Evolutionary conservation across 495 filamentous ascomycete genomes (phyloP), one percentile per base, ranked within the genome.

Genomic region (Chaetomium tenue): DNA sequence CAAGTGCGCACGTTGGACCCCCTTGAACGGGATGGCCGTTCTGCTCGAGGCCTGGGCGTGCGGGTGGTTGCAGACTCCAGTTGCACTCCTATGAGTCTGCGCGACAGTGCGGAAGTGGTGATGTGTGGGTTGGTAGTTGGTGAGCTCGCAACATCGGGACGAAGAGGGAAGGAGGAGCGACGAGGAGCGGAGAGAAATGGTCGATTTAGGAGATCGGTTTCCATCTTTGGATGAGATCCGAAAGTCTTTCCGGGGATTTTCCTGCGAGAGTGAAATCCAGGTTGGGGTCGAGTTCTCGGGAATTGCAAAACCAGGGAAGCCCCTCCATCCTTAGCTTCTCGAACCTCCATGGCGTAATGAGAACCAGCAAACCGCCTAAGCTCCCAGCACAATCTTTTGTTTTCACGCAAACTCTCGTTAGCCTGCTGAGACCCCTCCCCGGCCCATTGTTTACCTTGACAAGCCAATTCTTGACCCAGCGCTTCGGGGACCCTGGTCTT

Each of bases 271-370:
- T 22, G 11, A 5, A 11, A 5, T 37, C 33, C 33, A 37, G 33
- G 33, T 37, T 37, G 4, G 20, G 23, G 20, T 37, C 37, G 30
- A 58, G 20, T 44, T 12, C 9, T 58, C 20, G 39, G 55, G 55
- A 44, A 58, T 58, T 58, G 55, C 55, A 26, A 11, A 13, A 23
- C 53, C 53, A 40, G 30, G 53, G 53, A 54, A 12, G 53, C 5
- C 53, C 53, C 39, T n/a, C 15, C 28, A 39, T 40, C 18, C 30
- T 50, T 52, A 25, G 13, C 23, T 54, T 54, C 51, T 54, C 26
- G 28, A 54, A 33, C 20, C 44, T 47, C 44, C 44, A n/a, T 26
- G 22, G 23, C 23, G 23, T 9, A 22, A 47, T 47, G 16, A n/a
- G 44, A 8, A 22, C 44, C n/a, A 47, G 22, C 48, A 51, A 51